A percentile compares a stretch with the other conserved stretches of the same genome.
phyloP scores from a whole-genome alignment of 106 monocot species.

The Phalaenopsis equestris region DNA sequence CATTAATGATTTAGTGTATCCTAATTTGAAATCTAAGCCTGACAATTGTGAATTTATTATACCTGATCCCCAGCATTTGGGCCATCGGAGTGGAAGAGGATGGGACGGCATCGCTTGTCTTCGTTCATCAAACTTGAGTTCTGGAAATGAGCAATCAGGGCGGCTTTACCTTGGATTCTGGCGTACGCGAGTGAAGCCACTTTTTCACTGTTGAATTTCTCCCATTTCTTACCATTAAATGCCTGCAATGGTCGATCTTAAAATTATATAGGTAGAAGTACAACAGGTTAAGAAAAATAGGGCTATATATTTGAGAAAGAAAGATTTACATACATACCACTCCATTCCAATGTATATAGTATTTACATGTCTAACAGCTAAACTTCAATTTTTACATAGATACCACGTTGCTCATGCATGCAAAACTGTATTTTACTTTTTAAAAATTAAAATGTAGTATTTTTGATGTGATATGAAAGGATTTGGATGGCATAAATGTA shows the following conservation, averaged over 20 bases:
- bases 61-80: conserved; percentile 91
- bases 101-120: conserved; percentile 76
- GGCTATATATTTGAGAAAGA: background rate
- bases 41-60: background rate
- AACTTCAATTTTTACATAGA: too few species aligned
- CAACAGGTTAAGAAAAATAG: background rate
- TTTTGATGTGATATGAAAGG: too few species aligned
- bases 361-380: too few species aligned
- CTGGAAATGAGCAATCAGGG: conserved; percentile 76
- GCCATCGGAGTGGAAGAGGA: conserved; percentile 67
- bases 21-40: background rate
- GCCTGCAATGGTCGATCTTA: conserved; percentile 21
- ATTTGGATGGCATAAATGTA: too few species aligned
- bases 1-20: background rate
- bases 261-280: too few species aligned
- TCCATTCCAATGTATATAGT: too few species aligned
- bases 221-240: conserved; percentile 85
- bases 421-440: too few species aligned
- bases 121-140: conserved; percentile 89
- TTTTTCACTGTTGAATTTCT: conserved; percentile 83
- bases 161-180: conserved; percentile 69
- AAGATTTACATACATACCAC: too few species aligned
- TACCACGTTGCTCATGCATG: too few species aligned
- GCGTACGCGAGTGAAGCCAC: conserved; percentile 82
- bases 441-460: too few species aligned